A percentile compares a stretch with the other conserved stretches of the same genome.
phyloP scores from a whole-genome alignment of 257 asterid genomes.

The Scutellaria minor region DNA sequence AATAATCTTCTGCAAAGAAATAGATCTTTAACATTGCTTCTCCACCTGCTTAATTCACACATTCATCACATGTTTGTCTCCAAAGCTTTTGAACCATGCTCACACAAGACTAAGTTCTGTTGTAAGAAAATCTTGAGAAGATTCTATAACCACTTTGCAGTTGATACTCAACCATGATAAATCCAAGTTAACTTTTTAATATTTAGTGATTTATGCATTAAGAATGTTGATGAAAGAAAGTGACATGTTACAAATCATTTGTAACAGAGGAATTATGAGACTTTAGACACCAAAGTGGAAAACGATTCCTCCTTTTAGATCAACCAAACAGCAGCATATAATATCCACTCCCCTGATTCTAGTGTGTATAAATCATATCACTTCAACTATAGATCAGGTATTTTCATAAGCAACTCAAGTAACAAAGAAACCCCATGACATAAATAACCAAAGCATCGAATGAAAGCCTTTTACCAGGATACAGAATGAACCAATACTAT shows the following conservation, averaged over 20 bases:
- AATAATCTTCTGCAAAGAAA: neutral
- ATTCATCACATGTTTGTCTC: neutral
- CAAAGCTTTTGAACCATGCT: neutral
- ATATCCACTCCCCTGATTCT: no score
- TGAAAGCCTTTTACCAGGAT: no score
- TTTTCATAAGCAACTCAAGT: no score
- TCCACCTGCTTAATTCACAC: neutral
- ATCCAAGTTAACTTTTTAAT: neutral
- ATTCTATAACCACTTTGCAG: neutral
- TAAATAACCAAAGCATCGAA: no score
- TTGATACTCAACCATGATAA: slow-evolving; percentile 9
- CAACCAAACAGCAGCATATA: no score
- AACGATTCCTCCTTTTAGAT: no score
- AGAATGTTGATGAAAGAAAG: neutral
- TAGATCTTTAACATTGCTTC: neutral
- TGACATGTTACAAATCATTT: neutral
- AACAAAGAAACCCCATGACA: no score
- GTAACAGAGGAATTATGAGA: no score
- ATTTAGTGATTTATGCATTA: neutral
- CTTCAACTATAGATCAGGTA: no score
- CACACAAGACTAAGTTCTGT: neutral
- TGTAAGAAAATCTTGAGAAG: neutral
- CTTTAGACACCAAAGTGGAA: no score
- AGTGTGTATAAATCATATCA: no score
- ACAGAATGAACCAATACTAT: no score